Percentiles rank a stretch among this genome's conserved stretches.
These are phyloP conservation scores for Staphylotrichum tortipilum DNA, from an alignment of 495 filamentous ascomycete species.

Conservation along the genomic window DNA sequence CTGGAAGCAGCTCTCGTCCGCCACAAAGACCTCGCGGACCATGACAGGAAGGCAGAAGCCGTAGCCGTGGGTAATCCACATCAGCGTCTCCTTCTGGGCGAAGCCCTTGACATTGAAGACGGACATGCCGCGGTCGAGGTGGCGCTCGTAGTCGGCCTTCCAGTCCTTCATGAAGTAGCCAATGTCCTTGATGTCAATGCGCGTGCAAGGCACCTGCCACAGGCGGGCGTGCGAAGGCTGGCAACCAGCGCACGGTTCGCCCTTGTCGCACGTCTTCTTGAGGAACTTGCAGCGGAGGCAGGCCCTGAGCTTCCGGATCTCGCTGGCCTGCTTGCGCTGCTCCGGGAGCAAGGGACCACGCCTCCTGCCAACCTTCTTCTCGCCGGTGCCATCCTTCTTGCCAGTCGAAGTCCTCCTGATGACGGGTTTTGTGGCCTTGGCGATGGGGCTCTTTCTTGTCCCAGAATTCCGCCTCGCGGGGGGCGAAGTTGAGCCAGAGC, in stretches of 20 bases:
- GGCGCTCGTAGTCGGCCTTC: conserved; percentile 89
- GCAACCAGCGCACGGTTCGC: conserved; percentile 86
- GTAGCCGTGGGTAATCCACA: conserved; percentile 85
- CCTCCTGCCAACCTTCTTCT: conserved; percentile 84
- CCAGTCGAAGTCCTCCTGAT: conserved; percentile 64
- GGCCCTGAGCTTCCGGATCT: conserved; percentile 84
- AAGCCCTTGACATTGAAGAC: conserved; percentile 92
- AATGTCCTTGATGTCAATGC: conserved; percentile 95
- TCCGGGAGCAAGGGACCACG: conserved; percentile 85
- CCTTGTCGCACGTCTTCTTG: conserved; percentile 96
- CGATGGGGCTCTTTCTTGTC: conserved; percentile 66
- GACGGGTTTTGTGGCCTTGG: conserved; percentile 72
- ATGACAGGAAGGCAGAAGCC: conserved; percentile 79
- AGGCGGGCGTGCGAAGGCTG: conserved; percentile 85
- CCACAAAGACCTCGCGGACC: conserved; percentile 83
- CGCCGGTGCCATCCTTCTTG: conserved; percentile 61
- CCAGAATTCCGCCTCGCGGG: conserved; percentile 53
- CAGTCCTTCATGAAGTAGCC: conserved; percentile 97
- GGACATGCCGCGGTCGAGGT: conserved; percentile 75
- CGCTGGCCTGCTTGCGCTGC: conserved; percentile 85
- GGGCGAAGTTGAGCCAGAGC: conserved; percentile 55
- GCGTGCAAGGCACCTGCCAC: conserved; percentile 92
- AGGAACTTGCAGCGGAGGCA: conserved; percentile 95
- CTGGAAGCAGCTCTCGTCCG: conserved; percentile 83
- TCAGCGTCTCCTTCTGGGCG: conserved; percentile 63